These are phyloP conservation scores for Raffaelea ambrosiae DNA, from an alignment of 2,329 filamentous ascomycete genomes.

Conservation along the genomic window DNA sequence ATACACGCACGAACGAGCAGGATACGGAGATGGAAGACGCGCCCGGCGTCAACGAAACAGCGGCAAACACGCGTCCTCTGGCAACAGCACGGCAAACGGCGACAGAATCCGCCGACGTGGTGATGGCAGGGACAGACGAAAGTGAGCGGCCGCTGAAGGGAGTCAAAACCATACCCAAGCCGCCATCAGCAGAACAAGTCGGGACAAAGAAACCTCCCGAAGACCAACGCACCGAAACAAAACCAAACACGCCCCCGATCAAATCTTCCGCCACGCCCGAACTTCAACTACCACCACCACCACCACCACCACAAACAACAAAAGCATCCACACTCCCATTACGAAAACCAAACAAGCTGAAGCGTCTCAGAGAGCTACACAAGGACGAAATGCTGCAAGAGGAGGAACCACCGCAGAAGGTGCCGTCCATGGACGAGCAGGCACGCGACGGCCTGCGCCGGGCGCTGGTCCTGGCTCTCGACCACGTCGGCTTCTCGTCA, in stretches of 20 bases:
- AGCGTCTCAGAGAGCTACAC: constrained; percentile 7
- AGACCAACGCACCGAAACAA: neutral
- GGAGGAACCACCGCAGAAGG: neutral
- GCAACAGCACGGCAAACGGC: neutral
- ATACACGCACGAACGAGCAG: too few species aligned
- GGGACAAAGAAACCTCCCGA: neutral
- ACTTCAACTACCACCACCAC: neutral
- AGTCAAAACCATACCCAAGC: neutral
- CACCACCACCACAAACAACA: neutral
- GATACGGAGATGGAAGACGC: too few species aligned
- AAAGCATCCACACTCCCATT: neutral
- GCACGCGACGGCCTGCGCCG: constrained; percentile 39
- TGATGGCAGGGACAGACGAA: neutral
- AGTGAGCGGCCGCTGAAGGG: neutral
- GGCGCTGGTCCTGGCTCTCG: constrained; percentile 45
- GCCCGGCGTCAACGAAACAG: neutral
- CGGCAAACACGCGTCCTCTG: constrained; percentile 4
- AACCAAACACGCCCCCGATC: neutral
- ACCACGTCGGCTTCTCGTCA: constrained; percentile 50
- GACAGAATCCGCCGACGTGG: neutral
- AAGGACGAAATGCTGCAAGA: constrained; percentile 2
- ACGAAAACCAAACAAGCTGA: constrained; percentile 7
- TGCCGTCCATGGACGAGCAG: constrained; percentile 18
- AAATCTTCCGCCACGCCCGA: neutral
- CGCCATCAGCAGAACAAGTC: neutral